A percentile compares a stretch with the other conserved stretches of the same genome.
These are phyloP conservation scores for Taiwanofungus camphoratus DNA, from an alignment of 1,284 basidiomycete species.

Conservation along the genomic window DNA sequence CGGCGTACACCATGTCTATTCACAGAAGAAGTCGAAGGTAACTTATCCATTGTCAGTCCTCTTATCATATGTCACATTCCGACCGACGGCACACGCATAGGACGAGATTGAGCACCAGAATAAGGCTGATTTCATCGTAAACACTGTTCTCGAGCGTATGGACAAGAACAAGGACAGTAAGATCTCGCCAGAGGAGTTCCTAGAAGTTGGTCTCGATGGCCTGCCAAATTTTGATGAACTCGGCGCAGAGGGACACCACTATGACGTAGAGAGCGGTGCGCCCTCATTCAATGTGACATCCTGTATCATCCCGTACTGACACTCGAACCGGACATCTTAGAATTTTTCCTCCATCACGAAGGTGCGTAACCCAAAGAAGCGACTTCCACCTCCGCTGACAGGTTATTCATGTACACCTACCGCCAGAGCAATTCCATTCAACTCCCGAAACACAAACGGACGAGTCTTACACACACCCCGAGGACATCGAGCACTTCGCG, in stretches of 20 bases:
- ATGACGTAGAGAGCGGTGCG: constrained; percentile 82
- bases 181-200: constrained; percentile 78
- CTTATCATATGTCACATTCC: not conserved
- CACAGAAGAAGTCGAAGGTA: constrained; percentile 79
- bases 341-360: constrained; percentile 93
- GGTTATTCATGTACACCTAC: not conserved
- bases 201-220: constrained; percentile 69
- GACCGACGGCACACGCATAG: constrained; percentile 26
- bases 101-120: constrained; percentile 77
- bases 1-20: constrained; percentile 93
- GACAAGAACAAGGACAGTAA: constrained; percentile 80
- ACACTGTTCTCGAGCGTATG: constrained; percentile 66
- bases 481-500: constrained; percentile 85
- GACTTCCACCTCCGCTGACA: constrained; percentile 2
- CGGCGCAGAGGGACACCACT: constrained; percentile 90
- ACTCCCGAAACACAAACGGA: constrained; percentile 97
- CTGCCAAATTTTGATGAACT: constrained; percentile 86
- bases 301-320: too few species aligned
- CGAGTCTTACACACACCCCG: constrained; percentile 89
- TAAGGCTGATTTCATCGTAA: constrained; percentile 82
- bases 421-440: constrained; percentile 80
- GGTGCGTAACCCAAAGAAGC: constrained; percentile 38
- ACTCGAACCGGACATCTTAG: too few species aligned
- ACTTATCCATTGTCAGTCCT: constrained; percentile 1
- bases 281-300: too few species aligned